These are phyloP conservation scores for Parathielavia appendiculata DNA, from an alignment of 495 filamentous ascomycete genomes.

Conservation along the genomic window DNA sequence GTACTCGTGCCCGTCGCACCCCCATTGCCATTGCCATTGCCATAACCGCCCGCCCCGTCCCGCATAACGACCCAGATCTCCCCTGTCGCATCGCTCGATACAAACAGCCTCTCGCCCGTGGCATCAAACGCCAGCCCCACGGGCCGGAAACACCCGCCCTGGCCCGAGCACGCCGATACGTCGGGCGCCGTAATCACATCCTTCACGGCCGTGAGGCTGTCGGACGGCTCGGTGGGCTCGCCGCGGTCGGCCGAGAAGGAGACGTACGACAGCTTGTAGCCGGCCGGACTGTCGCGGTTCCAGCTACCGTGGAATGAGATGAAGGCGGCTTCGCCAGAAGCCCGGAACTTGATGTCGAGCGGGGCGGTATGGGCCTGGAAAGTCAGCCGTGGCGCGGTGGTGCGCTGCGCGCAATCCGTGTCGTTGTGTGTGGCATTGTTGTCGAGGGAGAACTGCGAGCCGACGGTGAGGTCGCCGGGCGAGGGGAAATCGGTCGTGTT, in stretches of 20 bases:
- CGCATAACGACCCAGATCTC: conserved; percentile 51
- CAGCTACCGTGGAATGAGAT: conserved; percentile 46
- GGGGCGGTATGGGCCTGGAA: conserved; percentile 59
- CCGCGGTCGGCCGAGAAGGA: conserved; percentile 34
- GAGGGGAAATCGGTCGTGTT: conserved; percentile 34
- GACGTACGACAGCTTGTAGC: conserved; percentile 52
- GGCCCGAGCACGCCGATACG: background rate
- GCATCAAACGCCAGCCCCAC: conserved; percentile 50
- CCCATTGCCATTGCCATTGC: background rate
- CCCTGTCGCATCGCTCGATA: conserved; percentile 54
- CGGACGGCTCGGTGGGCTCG: conserved; percentile 37
- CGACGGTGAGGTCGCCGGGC: conserved; percentile 24
- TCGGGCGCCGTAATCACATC: conserved; percentile 41
- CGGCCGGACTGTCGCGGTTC: conserved; percentile 49
- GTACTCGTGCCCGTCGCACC: background rate
- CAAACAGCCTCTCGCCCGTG: conserved; percentile 43
- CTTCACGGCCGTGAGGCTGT: conserved; percentile 39
- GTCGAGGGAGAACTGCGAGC: conserved; percentile 36
- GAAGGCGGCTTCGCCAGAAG: conserved; percentile 22
- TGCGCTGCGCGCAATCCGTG: conserved; percentile 38
- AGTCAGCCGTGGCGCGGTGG: conserved; percentile 45
- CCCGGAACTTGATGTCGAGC: conserved; percentile 53
- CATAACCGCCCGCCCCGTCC: conserved; percentile 6
- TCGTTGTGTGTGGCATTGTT: conserved; percentile 37
- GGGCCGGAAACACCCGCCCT: conserved; percentile 47